phyloP scores from a whole-genome alignment of 768 basidiomycete genomes.

The Harrya chromipes region DNA sequence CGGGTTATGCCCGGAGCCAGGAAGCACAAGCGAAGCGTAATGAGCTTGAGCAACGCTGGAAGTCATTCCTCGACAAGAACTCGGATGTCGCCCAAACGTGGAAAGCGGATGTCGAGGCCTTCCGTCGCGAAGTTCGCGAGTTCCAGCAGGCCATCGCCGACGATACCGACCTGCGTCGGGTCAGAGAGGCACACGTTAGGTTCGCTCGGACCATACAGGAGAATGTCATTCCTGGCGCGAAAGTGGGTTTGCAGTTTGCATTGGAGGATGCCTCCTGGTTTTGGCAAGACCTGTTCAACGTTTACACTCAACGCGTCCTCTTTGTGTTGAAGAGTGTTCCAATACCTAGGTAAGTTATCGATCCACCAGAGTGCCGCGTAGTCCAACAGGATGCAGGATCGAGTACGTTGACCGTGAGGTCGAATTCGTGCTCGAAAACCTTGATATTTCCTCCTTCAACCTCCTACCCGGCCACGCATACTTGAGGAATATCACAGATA shows the following conservation, averaged over 20 bases:
- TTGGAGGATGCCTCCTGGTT: conserved; percentile 69
- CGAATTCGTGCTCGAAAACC: conserved; percentile 73
- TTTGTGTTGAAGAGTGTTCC: conserved; percentile 56
- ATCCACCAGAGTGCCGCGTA: neutral
- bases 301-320: conserved; percentile 64
- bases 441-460: conserved; percentile 64
- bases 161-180: conserved; percentile 48
- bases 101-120: conserved; percentile 44
- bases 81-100: conserved; percentile 45
- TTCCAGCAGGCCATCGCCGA: conserved; percentile 44
- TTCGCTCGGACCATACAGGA: conserved; percentile 49
- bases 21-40: conserved; percentile 40
- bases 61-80: conserved; percentile 42
- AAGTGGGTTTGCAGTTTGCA: conserved; percentile 46
- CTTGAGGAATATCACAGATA: conserved; percentile 67
- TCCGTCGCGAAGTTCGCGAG: conserved; percentile 44
- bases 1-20: conserved; percentile 52
- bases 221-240: conserved; percentile 37
- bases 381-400: conserved; percentile 40
- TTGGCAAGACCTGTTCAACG: conserved; percentile 79
- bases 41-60: conserved; percentile 51
- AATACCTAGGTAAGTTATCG: conserved; percentile 55
- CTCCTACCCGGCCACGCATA: conserved; percentile 68
- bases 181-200: conserved; percentile 46
- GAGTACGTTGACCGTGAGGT: conserved; percentile 67